Conservation (phyloP, 2,329 filamentous ascomycete genomes). For the Fusarium pininemorale region DNA sequence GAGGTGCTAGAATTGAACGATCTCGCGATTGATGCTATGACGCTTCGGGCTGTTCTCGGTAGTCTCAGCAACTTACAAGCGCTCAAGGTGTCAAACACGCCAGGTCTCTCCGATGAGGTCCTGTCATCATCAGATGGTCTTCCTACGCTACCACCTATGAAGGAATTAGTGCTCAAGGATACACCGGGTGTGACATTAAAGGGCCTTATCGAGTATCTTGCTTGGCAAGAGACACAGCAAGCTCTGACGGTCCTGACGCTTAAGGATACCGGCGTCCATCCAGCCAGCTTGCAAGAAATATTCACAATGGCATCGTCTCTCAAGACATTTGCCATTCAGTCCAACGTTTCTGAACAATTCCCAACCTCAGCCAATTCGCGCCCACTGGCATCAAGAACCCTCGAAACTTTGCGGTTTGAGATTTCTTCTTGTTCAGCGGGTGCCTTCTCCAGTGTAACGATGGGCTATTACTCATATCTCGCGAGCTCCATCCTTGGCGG, state of each 20-base stretch:
- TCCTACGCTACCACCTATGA: slow-evolving; percentile 77
- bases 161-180: slow-evolving; percentile 77
- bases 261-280: slow-evolving; percentile 74
- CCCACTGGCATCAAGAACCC: slow-evolving; percentile 72
- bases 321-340: slow-evolving; percentile 64
- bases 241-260: slow-evolving; percentile 75
- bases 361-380: slow-evolving; percentile 60
- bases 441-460: slow-evolving; percentile 64
- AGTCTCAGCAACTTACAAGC: slow-evolving; percentile 74
- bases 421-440: slow-evolving; percentile 71
- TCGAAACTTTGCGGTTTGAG: slow-evolving; percentile 83
- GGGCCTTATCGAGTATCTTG: slow-evolving; percentile 76
- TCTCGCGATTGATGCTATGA: slow-evolving; percentile 74
- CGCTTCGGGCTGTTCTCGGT: slow-evolving; percentile 75
- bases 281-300: slow-evolving; percentile 68
- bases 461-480: slow-evolving; percentile 85
- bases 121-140: slow-evolving; percentile 73
- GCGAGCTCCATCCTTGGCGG: slow-evolving; percentile 82
- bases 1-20: slow-evolving; percentile 77
- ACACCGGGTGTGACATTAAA: slow-evolving; percentile 75
- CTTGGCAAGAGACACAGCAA: slow-evolving; percentile 65
- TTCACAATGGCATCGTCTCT: slow-evolving; percentile 67
- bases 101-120: slow-evolving; percentile 79
- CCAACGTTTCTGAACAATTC: slow-evolving; percentile 61
- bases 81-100: slow-evolving; percentile 76